These are phyloP conservation scores for Kwoniella sp. DNA, from an alignment of 768 basidiomycete species.

Conservation along the genomic window DNA sequence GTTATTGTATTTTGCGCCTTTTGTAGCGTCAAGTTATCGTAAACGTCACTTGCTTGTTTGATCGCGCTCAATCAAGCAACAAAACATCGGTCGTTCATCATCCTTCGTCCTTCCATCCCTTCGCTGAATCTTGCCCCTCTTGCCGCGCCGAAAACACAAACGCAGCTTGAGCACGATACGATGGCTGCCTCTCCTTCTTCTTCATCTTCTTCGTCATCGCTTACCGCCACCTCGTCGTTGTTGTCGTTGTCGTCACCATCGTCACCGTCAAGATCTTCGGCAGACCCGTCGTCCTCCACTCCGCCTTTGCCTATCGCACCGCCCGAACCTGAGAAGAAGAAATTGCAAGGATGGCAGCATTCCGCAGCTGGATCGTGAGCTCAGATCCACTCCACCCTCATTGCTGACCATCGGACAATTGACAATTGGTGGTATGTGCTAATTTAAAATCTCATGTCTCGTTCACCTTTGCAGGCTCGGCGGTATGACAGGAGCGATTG, in stretches of 20 bases:
- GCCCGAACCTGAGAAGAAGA: conserved; percentile 27
- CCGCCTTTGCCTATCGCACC: conserved; percentile 38
- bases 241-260: no score
- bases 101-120: no score
- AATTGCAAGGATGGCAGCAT: conserved; percentile 49
- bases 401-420: no score
- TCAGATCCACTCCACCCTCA: background rate
- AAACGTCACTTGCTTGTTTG: background rate
- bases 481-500: conserved; percentile 95
- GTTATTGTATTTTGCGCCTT: background rate
- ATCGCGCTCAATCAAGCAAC: no score
- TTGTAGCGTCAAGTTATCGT: background rate
- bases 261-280: conserved; percentile 19
- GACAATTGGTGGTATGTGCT: background rate
- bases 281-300: conserved; percentile 28
- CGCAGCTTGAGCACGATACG: background rate
- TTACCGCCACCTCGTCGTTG: background rate
- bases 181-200: conserved; percentile 13
- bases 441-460: background rate
- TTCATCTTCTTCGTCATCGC: background rate
- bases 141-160: no score
- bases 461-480: conserved; percentile 66
- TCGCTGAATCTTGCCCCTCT: no score
- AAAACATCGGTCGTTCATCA: no score
- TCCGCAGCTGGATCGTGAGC: conserved; percentile 45